A percentile compares a stretch with the other conserved stretches of the same genome.
Conservation (phyloP, 257 asterid genomes). For the Solanum paucissectum region DNA sequence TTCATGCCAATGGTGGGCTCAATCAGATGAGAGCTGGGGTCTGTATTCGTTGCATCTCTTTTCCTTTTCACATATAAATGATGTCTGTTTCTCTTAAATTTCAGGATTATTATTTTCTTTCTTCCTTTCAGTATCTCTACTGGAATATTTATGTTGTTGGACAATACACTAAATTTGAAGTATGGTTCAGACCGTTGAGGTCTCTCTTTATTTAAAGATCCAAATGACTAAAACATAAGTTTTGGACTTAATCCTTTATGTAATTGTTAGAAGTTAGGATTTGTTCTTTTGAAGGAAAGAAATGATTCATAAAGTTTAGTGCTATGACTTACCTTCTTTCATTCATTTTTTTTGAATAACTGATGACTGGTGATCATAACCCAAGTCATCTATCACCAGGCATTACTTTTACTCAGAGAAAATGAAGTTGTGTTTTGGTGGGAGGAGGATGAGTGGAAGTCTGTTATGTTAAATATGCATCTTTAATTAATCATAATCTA, state of each 20-base stretch:
- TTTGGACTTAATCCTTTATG: background rate
- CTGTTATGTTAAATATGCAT: background rate
- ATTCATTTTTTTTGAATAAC: background rate
- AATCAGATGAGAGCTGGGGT: constrained; percentile 99
- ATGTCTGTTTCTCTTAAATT: constrained; percentile 19
- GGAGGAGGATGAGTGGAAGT: background rate
- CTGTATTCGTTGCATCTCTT: constrained; percentile 11
- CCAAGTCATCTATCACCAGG: background rate
- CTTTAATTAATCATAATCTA: background rate
- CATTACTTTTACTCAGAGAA: background rate
- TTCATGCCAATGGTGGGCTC: constrained; percentile 93
- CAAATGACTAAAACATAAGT: background rate
- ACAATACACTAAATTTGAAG: background rate
- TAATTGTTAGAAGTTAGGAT: background rate
- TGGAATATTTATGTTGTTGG: background rate
- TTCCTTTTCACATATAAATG: background rate
- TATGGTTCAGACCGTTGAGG: background rate
- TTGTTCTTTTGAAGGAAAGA: background rate
- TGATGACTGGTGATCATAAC: background rate
- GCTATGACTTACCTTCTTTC: background rate
- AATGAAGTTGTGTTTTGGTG: background rate
- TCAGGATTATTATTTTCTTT: background rate
- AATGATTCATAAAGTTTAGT: background rate
- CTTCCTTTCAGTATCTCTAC: background rate
- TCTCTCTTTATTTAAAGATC: background rate